These are phyloP conservation scores for Pyracantha coccinea DNA, from an alignment of 331 rosid species.

Conservation along the genomic window DNA sequence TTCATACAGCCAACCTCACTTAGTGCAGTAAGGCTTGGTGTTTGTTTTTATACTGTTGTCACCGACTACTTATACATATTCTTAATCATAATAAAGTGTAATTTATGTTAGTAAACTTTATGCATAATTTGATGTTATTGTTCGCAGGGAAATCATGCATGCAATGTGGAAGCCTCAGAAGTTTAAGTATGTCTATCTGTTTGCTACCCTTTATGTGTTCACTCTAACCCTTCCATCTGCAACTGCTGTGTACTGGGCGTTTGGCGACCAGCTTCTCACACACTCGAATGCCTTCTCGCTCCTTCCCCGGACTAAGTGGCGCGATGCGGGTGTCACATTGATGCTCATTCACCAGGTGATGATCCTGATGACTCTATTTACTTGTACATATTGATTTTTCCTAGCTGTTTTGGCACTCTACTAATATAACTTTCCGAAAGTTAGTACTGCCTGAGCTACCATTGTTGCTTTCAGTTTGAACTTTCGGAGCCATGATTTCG, in stretches of 20 bases:
- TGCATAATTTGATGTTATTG: background rate
- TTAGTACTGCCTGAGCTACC: background rate
- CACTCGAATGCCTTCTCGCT: slow-evolving; percentile 83
- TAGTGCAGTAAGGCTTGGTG: too few relatives aligned
- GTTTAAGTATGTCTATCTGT: slow-evolving; percentile 73
- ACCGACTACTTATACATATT: too few relatives aligned
- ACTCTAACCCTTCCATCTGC: slow-evolving; percentile 93
- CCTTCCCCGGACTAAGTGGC: slow-evolving; percentile 72
- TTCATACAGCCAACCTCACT: too few relatives aligned
- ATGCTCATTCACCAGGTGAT: slow-evolving; percentile 97
- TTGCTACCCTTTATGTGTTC: slow-evolving; percentile 81
- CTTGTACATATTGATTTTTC: background rate
- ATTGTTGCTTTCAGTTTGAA: background rate
- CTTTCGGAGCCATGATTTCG: background rate
- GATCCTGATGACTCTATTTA: background rate
- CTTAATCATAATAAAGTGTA: too few relatives aligned
- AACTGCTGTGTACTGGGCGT: slow-evolving; percentile 87
- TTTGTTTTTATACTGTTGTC: too few relatives aligned
- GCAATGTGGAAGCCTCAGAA: slow-evolving; percentile 99
- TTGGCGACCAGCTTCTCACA: slow-evolving; percentile 75
- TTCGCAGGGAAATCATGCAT: slow-evolving; percentile 92
- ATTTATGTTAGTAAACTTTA: too few relatives aligned
- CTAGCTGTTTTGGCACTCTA: background rate
- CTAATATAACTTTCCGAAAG: background rate
- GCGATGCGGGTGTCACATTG: slow-evolving; percentile 56